Conservation (phyloP, 768 basidiomycete genomes). For the Phaeotremella skinneri region DNA sequence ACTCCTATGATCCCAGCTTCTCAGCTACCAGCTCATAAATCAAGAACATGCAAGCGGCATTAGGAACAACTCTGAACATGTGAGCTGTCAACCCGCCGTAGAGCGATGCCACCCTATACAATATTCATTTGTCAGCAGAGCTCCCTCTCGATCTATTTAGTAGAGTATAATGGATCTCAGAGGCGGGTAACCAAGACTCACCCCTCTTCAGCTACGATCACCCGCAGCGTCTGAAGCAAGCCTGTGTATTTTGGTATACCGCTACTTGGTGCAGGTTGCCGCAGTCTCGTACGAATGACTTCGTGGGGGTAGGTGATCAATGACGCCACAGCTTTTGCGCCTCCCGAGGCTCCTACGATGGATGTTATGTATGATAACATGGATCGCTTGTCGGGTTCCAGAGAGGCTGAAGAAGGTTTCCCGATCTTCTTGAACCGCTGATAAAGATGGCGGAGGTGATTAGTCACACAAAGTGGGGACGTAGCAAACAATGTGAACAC, state of each 20-base stretch:
- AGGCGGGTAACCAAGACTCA: conserved; percentile 5
- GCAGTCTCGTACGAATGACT: conserved; percentile 86
- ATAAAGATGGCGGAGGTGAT: background rate
- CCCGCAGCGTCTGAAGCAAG: conserved; percentile 74
- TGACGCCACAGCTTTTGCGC: conserved; percentile 89
- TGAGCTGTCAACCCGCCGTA: conserved; percentile 94
- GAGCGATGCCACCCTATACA: conserved; percentile 63
- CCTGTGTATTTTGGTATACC: conserved; percentile 81
- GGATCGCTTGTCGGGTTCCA: conserved; percentile 17
- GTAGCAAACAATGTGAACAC: background rate
- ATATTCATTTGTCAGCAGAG: background rate
- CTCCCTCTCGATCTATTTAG: background rate
- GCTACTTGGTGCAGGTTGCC: conserved; percentile 73
- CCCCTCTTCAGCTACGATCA: conserved; percentile 85
- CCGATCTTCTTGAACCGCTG: conserved; percentile 70
- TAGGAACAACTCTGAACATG: conserved; percentile 93
- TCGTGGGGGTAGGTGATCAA: conserved; percentile 98
- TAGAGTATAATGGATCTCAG: background rate
- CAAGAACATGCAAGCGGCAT: conserved; percentile 93
- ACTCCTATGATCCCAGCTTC: conserved; percentile 22
- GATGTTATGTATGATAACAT: conserved; percentile 29
- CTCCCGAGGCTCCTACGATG: conserved; percentile 85
- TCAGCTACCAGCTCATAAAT: conserved; percentile 73
- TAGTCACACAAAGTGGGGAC: background rate
- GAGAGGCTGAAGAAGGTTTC: background rate